Base-by-base conservation (phyloP, 805 yeast species). In the Yarrowia divulgata region DNA sequence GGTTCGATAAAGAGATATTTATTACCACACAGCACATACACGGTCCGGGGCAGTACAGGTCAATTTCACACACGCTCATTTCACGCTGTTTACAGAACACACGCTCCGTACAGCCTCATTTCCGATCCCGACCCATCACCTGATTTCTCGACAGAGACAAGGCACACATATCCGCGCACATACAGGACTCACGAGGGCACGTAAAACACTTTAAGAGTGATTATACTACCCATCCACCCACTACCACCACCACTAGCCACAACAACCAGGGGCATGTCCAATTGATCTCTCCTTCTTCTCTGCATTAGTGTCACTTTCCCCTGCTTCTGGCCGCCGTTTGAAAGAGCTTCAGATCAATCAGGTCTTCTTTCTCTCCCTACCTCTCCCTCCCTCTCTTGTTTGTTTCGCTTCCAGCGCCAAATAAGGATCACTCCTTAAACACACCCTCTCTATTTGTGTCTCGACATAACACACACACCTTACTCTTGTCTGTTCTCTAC, bases 251-350 rank as follows among this genome's bases (percentile, higher is more conserved):
- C 46, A 43, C 46, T 8, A 43, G 13, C 46, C 10, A 43, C 46
- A 7, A 23, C 18, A 43, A 2, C 37, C 8, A 39, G 34, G 57
- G 40, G 57, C 57, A 52, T 52, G 54, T 19, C 16, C 54, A 32
- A n/a, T 52, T 19, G 49, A 45, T 45, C 49, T 19, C 32, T n/a
- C n/a, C 19, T 32, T 49, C 23, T 34, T 52, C 42, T 18, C n/a
- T 52, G 57, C 57, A 52, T 52, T 52, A 52, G 57, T 52, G 57
- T 35, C 49, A 5, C 23, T 18, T 35, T 35, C 42, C 57, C 57
- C 57, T 19, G 29, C 18, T 49, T 34, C n/a, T 5, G 29, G 29
- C 29, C 29, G 29, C 29, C 29, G 29, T 23, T 23, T 23, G 29
- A 23, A 23, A 23, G 29, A 23, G 29, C 29, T 23, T 23, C 29